Conservation (phyloP, 75 land plant species). For the Isoetes taiwanensis region DNA sequence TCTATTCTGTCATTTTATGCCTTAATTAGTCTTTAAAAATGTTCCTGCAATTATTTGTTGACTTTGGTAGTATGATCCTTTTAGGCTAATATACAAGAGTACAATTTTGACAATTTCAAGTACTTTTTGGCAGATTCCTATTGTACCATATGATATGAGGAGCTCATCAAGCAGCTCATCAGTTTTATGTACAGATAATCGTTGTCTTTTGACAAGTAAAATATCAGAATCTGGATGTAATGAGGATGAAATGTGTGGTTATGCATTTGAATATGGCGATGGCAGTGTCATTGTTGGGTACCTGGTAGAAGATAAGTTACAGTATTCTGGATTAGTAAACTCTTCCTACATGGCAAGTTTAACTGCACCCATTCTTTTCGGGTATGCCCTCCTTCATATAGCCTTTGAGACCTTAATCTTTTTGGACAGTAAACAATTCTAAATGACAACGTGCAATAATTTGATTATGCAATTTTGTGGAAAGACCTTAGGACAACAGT, state of each 20-base stretch:
- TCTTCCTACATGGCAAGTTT: background rate
- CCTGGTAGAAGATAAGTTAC: background rate
- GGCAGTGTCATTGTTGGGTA: background rate
- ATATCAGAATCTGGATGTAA: constrained; percentile 21
- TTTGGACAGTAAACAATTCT: too few species aligned
- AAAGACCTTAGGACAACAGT: background rate
- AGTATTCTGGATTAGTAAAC: too few species aligned
- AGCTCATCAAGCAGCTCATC: background rate
- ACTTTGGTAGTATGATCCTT: background rate
- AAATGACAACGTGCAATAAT: too few species aligned
- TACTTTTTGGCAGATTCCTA: background rate
- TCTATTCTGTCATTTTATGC: too few species aligned
- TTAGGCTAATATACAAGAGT: background rate
- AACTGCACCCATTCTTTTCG: background rate
- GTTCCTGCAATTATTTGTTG: background rate
- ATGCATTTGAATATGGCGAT: constrained; percentile 4
- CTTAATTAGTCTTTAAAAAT: too few species aligned
- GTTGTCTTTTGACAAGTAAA: background rate
- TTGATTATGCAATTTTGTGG: background rate
- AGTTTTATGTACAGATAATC: background rate
- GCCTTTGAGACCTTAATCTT: too few species aligned
- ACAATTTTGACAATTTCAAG: too few species aligned
- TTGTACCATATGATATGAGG: background rate
- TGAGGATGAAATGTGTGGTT: background rate
- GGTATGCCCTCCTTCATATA: constrained; percentile 1